Evolutionary conservation across 768 basidiomycete species (phyloP), one percentile per base, ranked within the genome.

Genomic region (Lactifluus subvellereus): DNA sequence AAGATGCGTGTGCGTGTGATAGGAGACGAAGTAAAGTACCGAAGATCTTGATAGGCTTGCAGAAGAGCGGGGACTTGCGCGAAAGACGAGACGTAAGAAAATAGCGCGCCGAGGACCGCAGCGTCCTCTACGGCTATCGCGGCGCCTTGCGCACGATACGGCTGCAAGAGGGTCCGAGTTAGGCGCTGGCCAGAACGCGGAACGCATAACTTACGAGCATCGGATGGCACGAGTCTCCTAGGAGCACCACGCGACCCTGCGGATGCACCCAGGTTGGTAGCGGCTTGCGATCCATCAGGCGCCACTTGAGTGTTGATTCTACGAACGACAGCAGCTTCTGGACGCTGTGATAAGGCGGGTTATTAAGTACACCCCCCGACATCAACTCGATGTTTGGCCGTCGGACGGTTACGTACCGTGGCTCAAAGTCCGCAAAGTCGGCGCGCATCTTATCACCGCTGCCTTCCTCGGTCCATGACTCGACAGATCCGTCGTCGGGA

Each of bases 121-220:
- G 77, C 78, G 66, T 82, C 83, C 69, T 84, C 83, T 45, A 84
- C 74, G 66, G 82, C 72, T 70, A 76, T 77, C 5, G 77, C 77
- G 1, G 77, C 76, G 22, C 77, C 77, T 60, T 78, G 77, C 0
- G 77, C 77, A 52, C 77, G 75, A 69, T 78, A 78, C 1, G 77
- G 77, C 74, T 76, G 53, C 4, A 27, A 27, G 27, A 3, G 27
- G 27, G 27, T 27, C 27, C 27, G 27, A 27, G 27, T 27, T 27
- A 27, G 27, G 27, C 27, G 27, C 27, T 27, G 27, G 27, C 27
- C 27, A 3, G 27, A 27, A 27, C 2, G 27, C 27, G 27, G 27
- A 27, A 27, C 0, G 27, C 27, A 37, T 9, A 9, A 48, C 47
- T 22, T 63, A 75, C 75, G 6, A 78, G 72, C 77, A 78, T 78